These are phyloP conservation scores for Lepidium campestre DNA, from an alignment of 441 rosid genomes.

Conservation along the genomic window DNA sequence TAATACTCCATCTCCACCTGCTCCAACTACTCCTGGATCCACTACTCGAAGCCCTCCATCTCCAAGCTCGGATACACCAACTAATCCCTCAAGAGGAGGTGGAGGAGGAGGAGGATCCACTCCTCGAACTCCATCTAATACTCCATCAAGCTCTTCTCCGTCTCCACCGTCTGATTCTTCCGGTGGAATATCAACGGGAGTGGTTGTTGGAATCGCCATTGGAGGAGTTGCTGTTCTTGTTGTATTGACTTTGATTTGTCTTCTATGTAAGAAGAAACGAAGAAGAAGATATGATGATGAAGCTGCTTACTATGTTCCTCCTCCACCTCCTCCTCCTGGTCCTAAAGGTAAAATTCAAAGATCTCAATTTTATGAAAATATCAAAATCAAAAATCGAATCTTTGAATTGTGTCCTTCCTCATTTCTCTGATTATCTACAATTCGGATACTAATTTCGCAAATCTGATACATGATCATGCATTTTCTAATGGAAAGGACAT, in stretches of 20 bases:
- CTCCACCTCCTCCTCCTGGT: conserved; percentile 44
- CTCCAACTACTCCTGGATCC: conserved; percentile 35
- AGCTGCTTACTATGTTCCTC: conserved; percentile 52
- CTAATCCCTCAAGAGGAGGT: conserved; percentile 32
- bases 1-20: conserved; percentile 29
- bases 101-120: conserved; percentile 17
- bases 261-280: conserved; percentile 53
- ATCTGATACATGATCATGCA: neutral
- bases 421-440: neutral
- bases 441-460: neutral
- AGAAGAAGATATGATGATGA: conserved; percentile 43
- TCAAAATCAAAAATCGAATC: neutral
- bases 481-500: neutral
- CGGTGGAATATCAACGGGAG: conserved; percentile 39
- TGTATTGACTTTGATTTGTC: conserved; percentile 42
- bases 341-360: conserved; percentile 17
- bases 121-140: conserved; percentile 27
- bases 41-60: conserved; percentile 24
- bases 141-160: conserved; percentile 26
- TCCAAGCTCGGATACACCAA: conserved; percentile 22
- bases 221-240: conserved; percentile 62
- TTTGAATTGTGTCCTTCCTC: neutral
- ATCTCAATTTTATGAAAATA: neutral
- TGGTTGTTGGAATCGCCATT: conserved; percentile 68
- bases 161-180: conserved; percentile 36